Base-by-base conservation (phyloP, 2,329 filamentous ascomycete genomes). In the Phaeosphaeria sp. region DNA sequence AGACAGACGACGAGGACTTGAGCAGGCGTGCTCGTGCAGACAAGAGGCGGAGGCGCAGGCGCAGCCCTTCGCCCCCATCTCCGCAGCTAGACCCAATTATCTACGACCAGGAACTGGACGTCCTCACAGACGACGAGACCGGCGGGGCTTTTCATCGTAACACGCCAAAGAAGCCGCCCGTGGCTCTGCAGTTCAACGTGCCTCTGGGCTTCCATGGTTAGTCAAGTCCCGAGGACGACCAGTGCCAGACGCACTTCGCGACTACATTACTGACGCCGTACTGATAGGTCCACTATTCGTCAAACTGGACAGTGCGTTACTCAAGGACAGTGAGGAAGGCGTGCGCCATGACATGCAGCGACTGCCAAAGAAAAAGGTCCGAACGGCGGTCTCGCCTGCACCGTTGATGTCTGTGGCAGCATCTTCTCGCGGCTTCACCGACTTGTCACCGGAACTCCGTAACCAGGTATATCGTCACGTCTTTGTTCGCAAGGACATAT, bases 401-500 rank as follows among this genome's bases (percentile, higher is more conserved):
- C 17, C 43, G 27, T 20, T 21, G 36, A 49, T 27, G 20, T 25
- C 20, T 9, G 20, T 18, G 1, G 33, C 53, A 24, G 49, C 42
- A 20, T 55, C 46, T 24, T 30, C 22, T 5, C 61, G 51, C 17
- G 62, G 71, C 27, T 76, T 77, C 55, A 57, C 61, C 4, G 68
- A 70, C 48, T 56, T 76, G n/a, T 74, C 68, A 4, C 65, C 68
- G 17, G 82, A 84, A 61, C 60, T 84, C 4, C 77, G 82, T 15
- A 82, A 83, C 59, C 75, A 77, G 18, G 74, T 84, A 39, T 84
- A 84, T 62, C 73, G 77, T 3, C 60, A 75, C 8, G 57, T 80
- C 9, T 81, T 84, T 49, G 72, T 79, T 20, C 64, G 68, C 18
- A 59, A 68, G 8, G 63, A 71, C 1, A 50, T 68, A 3, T 60